A percentile compares a stretch with the other conserved stretches of the same genome.
These are phyloP conservation scores for Nakazawaea ishiwadae DNA, from an alignment of 805 yeast genomes.

Conservation along the genomic window DNA sequence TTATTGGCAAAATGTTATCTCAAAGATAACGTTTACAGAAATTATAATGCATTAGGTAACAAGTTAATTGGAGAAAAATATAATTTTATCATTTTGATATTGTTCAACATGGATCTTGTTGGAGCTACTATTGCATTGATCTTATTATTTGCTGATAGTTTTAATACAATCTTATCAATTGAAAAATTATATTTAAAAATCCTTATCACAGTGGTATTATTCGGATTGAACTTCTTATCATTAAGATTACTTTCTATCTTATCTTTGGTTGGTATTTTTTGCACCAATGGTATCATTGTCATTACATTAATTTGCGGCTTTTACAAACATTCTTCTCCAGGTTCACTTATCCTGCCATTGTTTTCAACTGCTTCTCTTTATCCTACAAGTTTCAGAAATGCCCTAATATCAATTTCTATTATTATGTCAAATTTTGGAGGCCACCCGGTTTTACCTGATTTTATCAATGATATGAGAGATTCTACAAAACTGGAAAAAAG, in stretches of 20 bases:
- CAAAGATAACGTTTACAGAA: constrained; percentile 33
- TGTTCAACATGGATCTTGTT: constrained; percentile 52
- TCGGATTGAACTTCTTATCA: constrained; percentile 60
- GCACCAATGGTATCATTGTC: constrained; percentile 61
- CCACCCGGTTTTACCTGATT: constrained; percentile 74
- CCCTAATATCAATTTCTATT: constrained; percentile 60
- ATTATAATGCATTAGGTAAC: constrained; percentile 59
- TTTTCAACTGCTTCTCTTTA: constrained; percentile 48
- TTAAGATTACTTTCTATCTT: constrained; percentile 66
- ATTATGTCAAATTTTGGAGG: constrained; percentile 84
- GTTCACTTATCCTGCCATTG: constrained; percentile 64
- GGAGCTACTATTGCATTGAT: constrained; percentile 59
- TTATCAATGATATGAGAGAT: constrained; percentile 67
- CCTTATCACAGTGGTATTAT: constrained; percentile 31
- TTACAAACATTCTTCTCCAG: constrained; percentile 57
- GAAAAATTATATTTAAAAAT: constrained; percentile 37
- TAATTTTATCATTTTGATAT: constrained; percentile 38
- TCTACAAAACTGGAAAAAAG: constrained; percentile 51
- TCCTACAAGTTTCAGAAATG: constrained; percentile 50
- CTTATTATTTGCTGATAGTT: constrained; percentile 57
- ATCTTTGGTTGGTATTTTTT: constrained; percentile 64
- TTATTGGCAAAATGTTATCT: constrained; percentile 45
- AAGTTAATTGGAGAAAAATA: constrained; percentile 41
- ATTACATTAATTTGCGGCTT: constrained; percentile 62
- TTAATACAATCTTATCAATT: constrained; percentile 37